phyloP scores from a whole-genome alignment of 208 protist species.

The Wallacemonas sp. region DNA sequence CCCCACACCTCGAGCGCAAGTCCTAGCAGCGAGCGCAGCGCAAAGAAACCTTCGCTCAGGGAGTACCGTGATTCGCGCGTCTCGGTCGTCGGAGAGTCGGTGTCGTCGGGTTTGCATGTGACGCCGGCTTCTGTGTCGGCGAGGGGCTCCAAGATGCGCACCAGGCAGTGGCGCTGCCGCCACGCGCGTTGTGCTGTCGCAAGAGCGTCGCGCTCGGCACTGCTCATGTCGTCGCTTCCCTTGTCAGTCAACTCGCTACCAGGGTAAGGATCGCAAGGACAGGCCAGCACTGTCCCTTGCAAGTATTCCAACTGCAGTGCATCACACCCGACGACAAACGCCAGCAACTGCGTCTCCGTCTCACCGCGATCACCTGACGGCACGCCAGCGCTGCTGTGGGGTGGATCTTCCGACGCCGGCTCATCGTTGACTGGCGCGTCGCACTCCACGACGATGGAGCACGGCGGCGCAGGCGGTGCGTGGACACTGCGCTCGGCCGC shows the following conservation, averaged over 20 bases:
- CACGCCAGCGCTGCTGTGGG: neutral
- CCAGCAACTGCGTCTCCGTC: neutral
- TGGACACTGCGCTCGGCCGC: neutral
- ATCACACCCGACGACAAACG: constrained; percentile 41
- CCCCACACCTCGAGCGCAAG: constrained; percentile 32
- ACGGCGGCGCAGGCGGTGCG: constrained; percentile 20
- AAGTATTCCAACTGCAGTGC: constrained; percentile 39
- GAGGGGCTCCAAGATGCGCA: constrained; percentile 30
- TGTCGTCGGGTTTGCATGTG: neutral
- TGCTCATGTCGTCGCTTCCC: neutral
- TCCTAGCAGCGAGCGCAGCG: constrained; percentile 28
- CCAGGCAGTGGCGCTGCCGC: constrained; percentile 31
- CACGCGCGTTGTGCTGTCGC: constrained; percentile 13
- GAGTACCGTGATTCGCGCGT: constrained; percentile 31
- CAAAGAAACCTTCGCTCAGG: constrained; percentile 21
- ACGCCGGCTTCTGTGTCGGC: constrained; percentile 10
- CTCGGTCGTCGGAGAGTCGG: neutral
- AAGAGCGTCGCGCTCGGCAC: neutral
- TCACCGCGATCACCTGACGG: neutral
- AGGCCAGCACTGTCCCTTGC: constrained; percentile 19
- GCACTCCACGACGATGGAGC: constrained; percentile 38
- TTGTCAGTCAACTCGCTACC: neutral
- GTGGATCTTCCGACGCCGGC: neutral
- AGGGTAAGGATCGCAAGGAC: constrained; percentile 19
- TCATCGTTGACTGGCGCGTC: neutral